Evolutionary conservation across 208 protist species (phyloP), one percentile per base, ranked within the genome.

Genomic region (Acanthamoeba quina): DNA sequence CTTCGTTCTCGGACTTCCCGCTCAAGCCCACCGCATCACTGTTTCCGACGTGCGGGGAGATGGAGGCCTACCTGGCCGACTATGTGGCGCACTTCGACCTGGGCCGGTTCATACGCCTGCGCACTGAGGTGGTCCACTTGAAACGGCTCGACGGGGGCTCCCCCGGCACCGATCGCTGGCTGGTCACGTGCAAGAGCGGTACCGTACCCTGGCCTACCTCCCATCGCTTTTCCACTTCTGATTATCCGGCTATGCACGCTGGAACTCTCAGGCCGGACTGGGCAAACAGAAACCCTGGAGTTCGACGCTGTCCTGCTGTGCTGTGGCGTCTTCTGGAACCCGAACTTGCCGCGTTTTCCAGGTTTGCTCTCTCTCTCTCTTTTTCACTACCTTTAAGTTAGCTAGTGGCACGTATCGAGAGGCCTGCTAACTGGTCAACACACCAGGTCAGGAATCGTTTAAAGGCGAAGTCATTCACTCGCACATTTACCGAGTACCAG

Each of bases 301-400:
- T 86, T 86, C 29, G 78, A 86, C 49, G 78, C 78, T n/a, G 78
- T 86, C 15, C 15, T 86, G 31, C 26, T 86, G 24, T 86, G 78
- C 49, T 41, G 78, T 86, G 78, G 78, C 78, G 47, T 86, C 1
- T 86, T 86, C 47, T 86, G 78, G 78, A 13, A 86, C 31, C 78
- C 78, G 6, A 86, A 86, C 78, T 2, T 86, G 24, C 78, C 78
- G 3, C 5, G 47, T 21, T 86, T 86, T 26, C 26, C 49, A 41
- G 78, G 78, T 86, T 17, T 17, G 15, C 13, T 58, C 37, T 58
- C 37, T 26, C 10, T 15, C 24, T 44, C n/a, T 29, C 19, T 6
- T 11, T 34, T 19, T 2, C n/a, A 0, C 3, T 19, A 6, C n/a
- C 24, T 80, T 47, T 80, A 37, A 5, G 10, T 37, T 80, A 21